Conservation (phyloP, 805 yeast genomes). For the Metschnikowia drakensbergensis region DNA sequence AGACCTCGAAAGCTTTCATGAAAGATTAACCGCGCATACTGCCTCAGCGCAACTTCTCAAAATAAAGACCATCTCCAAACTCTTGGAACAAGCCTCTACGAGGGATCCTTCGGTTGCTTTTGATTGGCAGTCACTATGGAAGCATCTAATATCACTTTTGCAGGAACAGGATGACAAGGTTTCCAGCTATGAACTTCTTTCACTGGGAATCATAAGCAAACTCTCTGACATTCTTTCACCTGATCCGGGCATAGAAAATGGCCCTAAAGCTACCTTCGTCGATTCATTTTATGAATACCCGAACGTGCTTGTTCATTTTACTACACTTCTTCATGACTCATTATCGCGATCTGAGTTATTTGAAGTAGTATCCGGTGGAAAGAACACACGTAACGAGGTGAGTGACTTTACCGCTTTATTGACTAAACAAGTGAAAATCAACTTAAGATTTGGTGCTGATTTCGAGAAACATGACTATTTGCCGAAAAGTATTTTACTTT, state of each 20-base stretch:
- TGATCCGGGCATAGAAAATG: neutral
- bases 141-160: conserved; percentile 17
- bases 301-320: conserved; percentile 6
- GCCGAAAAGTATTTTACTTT: conserved; percentile 33
- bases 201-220: conserved; percentile 57
- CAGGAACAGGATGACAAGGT: conserved; percentile 22
- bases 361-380: conserved; percentile 53
- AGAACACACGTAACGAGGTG: conserved; percentile 9
- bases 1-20: neutral
- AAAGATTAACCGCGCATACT: neutral
- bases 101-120: neutral
- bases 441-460: conserved; percentile 31
- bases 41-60: neutral
- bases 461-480: conserved; percentile 16
- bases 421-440: conserved; percentile 67
- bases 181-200: conserved; percentile 72
- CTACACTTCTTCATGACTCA: conserved; percentile 55
- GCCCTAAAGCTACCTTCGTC: conserved; percentile 40
- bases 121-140: conserved; percentile 31
- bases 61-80: neutral
- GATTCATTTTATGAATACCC: conserved; percentile 31
- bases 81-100: neutral
- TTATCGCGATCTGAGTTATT: conserved; percentile 71
- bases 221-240: conserved; percentile 10
- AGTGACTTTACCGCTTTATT: conserved; percentile 51